phyloP scores from a whole-genome alignment of 441 rosid genomes.

The Cnidoscolus chayamansa region DNA sequence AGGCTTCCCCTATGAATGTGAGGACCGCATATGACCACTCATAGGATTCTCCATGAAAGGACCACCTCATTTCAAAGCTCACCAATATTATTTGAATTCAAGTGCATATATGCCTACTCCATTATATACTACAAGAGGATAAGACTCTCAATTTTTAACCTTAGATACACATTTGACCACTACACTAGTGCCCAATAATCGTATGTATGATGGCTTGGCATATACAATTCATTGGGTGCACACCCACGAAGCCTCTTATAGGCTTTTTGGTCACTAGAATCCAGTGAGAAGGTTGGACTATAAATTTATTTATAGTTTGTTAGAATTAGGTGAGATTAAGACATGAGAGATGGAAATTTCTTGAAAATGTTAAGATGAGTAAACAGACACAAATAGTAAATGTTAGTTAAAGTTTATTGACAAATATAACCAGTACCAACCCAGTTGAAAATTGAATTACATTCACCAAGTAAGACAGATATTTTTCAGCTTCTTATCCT shows the following conservation, averaged over 20 bases:
- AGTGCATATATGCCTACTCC: no score
- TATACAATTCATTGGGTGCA: no score
- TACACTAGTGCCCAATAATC: no score
- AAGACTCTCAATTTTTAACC: no score
- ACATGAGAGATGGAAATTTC: background rate
- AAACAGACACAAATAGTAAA: background rate
- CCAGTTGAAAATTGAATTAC: no score
- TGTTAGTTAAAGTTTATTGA: background rate
- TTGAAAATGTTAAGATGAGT: background rate
- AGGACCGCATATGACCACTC: background rate
- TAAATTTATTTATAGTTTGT: slow-evolving; percentile 12
- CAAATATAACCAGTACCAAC: background rate
- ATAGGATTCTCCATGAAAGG: slow-evolving; percentile 3
- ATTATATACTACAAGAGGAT: no score
- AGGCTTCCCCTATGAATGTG: background rate
- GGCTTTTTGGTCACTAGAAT: background rate
- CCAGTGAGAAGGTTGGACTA: slow-evolving; percentile 1
- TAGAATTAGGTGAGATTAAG: slow-evolving; percentile 19
- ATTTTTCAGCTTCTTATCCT: no score
- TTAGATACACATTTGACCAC: no score
- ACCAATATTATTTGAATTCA: no score
- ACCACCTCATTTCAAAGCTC: background rate
- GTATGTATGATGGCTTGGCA: no score
- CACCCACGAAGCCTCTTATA: no score
- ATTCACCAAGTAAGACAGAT: no score